phyloP scores from a whole-genome alignment of 345 rosid species.

The Nephelium lappaceum region DNA sequence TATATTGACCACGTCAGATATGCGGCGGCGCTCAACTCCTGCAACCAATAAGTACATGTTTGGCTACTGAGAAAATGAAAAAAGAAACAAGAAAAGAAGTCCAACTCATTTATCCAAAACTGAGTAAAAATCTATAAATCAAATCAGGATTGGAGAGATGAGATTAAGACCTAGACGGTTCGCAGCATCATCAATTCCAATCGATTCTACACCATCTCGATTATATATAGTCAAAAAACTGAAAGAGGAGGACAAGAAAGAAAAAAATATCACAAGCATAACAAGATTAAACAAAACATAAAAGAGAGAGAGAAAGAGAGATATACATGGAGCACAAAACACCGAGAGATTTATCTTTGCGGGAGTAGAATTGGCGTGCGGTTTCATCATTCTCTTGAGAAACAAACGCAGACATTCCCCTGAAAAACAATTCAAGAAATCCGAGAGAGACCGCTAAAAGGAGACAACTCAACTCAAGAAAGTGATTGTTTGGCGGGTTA shows the following conservation, averaged over 20 bases:
- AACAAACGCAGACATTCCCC: slow-evolving; percentile 33
- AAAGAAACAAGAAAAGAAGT: background rate
- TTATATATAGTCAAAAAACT: slow-evolving; percentile 66
- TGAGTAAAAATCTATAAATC: background rate
- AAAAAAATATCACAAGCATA: background rate
- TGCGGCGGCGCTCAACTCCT: slow-evolving; percentile 83
- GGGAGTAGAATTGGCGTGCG: slow-evolving; percentile 49
- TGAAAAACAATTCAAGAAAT: background rate
- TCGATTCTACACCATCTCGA: slow-evolving; percentile 47
- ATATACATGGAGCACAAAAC: slow-evolving; percentile 67
- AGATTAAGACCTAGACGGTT: slow-evolving; percentile 45
- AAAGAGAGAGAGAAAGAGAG: background rate
- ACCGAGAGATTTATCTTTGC: slow-evolving; percentile 84
- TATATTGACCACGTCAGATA: slow-evolving; percentile 81
- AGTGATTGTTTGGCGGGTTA: slow-evolving; percentile 32
- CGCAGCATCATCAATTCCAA: slow-evolving; percentile 86
- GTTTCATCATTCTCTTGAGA: slow-evolving; percentile 45
- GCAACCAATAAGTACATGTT: slow-evolving; percentile 16
- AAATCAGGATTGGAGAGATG: background rate
- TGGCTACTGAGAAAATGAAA: background rate
- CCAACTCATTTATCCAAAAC: background rate
- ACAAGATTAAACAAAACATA: too few species aligned
- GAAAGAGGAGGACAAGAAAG: background rate
- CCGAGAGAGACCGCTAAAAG: slow-evolving; percentile 13
- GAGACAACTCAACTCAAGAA: background rate